These are phyloP conservation scores for Eutypella sp. DNA, from an alignment of 2,329 filamentous ascomycete genomes.

Conservation along the genomic window DNA sequence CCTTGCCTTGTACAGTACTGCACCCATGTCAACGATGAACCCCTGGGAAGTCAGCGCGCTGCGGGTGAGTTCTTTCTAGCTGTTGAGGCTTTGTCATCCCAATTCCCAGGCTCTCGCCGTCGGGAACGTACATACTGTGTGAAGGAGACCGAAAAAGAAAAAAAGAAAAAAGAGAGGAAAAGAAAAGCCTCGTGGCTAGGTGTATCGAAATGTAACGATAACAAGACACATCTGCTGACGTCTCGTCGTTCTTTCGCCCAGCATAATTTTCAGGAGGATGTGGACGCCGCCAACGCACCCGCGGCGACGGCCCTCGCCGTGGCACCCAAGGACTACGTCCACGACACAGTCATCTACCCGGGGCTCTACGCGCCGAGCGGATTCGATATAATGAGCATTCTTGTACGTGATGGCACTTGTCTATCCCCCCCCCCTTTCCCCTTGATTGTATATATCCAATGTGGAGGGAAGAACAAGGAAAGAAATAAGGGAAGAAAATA, in stretches of 20 bases:
- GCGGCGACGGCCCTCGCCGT: constrained; percentile 7
- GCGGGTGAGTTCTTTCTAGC: constrained; percentile 23
- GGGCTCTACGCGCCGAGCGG: constrained; percentile 52
- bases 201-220: no score
- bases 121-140: no score
- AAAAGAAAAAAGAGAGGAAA: not conserved
- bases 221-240: no score
- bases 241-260: constrained; percentile 2
- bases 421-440: not conserved
- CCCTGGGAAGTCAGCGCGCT: constrained; percentile 26
- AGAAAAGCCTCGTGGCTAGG: not conserved
- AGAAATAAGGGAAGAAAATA: no score
- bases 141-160: not conserved
- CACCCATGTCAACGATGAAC: constrained; percentile 22
- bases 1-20: not conserved
- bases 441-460: constrained; percentile 4
- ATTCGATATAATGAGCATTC: constrained; percentile 50
- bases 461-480: no score
- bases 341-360: constrained; percentile 49
- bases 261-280: constrained; percentile 21
- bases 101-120: no score
- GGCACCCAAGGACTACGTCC: constrained; percentile 13
- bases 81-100: not conserved
- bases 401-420: constrained; percentile 36
- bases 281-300: constrained; percentile 1